Base-by-base conservation (phyloP, 2,329 filamentous ascomycete genomes). In the Fusarium nygamai region DNA sequence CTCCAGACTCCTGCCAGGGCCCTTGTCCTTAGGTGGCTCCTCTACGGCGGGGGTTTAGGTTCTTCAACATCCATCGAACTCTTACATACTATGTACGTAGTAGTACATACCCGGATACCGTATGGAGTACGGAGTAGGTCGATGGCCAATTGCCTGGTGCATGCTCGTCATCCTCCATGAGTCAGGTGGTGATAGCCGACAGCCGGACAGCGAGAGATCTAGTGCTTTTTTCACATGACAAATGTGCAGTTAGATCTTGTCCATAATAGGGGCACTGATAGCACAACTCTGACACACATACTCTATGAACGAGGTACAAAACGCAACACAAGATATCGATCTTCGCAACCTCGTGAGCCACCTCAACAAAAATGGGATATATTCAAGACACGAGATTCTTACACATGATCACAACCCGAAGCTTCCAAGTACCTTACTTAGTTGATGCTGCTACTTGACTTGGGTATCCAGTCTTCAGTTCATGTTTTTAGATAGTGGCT, bases 111-210 rank as follows among this genome's bases (percentile, higher is more conserved):
- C 24, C 20, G 20, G 46, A 48, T 17, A 31, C 29, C 12, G 17
- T 11, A 38, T 19, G n/a, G n/a, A n/a, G n/a, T n/a, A n/a, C n/a
- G 36, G 36, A 38, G 36, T 38, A 63, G 50, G 36, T 58, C 20
- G 24, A 73, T 54, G 38, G 63, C 72, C 72, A 75, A 73, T 74
- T 56, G 48, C 36, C 56, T 41, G 34, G 31, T 50, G 47, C 46
- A 38, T 75, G 64, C 64, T 72, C 47, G 72, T 74, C 72, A 75
- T 72, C 54, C 57, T 61, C 41, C 51, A n/a, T 59, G 48, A 69
- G 72, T 69, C 64, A 72, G 60, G 48, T 66, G 64, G 47, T 63
- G 27, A 41, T 69, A 43, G 31, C 38, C 27, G 29, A 56, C n/a
- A 47, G 48, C 20, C 46, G 27, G 41, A 47, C 16, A 46, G 34